A percentile compares a stretch with the other conserved stretches of the same genome.
These are phyloP conservation scores for Zygotorulaspora florentina DNA, from an alignment of 805 yeast genomes.

Conservation along the genomic window DNA sequence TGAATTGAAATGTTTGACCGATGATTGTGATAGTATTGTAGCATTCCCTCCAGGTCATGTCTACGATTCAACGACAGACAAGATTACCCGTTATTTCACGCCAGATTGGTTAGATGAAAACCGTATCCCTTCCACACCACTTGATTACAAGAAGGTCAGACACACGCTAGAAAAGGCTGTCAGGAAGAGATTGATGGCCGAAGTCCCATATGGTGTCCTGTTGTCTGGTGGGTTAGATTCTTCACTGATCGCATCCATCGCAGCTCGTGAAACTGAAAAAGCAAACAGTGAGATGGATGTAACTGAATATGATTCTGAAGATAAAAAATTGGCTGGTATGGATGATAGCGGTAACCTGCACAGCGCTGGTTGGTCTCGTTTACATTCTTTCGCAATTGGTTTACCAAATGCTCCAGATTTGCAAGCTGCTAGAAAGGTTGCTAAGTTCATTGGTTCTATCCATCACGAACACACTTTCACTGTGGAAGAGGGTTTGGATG, in stretches of 20 bases:
- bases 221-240: conserved; percentile 98
- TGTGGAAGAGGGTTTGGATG: conserved; percentile 93
- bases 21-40: conserved; percentile 86
- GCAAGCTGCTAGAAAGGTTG: conserved; percentile 93
- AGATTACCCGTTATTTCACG: conserved; percentile 79
- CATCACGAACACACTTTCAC: conserved; percentile 99
- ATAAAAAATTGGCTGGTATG: conserved; percentile 81
- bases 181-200: conserved; percentile 98
- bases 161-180: conserved; percentile 88
- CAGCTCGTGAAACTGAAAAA: conserved; percentile 89
- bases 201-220: conserved; percentile 97
- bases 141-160: conserved; percentile 69
- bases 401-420: conserved; percentile 97
- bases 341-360: conserved; percentile 84
- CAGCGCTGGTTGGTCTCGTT: conserved; percentile 67
- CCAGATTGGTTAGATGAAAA: conserved; percentile 94
- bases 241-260: conserved; percentile 92
- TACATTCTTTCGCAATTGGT: conserved; percentile 97
- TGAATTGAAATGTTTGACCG: conserved; percentile 89
- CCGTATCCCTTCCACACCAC: conserved; percentile 68
- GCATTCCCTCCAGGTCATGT: conserved; percentile 99
- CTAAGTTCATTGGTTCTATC: conserved; percentile 89
- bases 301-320: conserved; percentile 52
- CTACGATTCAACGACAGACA: conserved; percentile 86
- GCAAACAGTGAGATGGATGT: conserved; percentile 43